Percentiles rank a stretch among this genome's conserved stretches.
phyloP scores from a whole-genome alignment of 805 yeast species.

The Monosporozyma siamensis region DNA sequence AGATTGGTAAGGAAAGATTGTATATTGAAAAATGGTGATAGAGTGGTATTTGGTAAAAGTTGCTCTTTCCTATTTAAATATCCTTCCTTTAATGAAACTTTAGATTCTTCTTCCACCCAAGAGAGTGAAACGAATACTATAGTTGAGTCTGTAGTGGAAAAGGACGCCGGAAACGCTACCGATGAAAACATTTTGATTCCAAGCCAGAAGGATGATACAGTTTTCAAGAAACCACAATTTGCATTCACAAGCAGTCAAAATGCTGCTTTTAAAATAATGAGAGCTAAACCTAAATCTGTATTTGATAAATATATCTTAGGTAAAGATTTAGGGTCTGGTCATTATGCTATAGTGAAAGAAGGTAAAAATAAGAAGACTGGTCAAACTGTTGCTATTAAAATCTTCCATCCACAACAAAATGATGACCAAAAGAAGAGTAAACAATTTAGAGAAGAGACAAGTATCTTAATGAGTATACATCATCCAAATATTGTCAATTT shows the following conservation, averaged over 20 bases:
- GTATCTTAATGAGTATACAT: constrained; percentile 51
- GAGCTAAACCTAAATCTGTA: constrained; percentile 33
- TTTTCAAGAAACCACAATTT: constrained; percentile 24
- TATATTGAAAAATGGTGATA: constrained; percentile 55
- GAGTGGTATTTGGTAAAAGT: constrained; percentile 47
- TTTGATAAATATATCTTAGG: constrained; percentile 46
- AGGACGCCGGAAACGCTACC: background rate
- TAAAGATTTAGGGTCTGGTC: constrained; percentile 61
- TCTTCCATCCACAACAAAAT: constrained; percentile 49
- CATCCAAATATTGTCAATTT: constrained; percentile 66
- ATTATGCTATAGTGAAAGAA: constrained; percentile 73
- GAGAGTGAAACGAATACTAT: background rate
- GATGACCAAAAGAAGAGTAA: constrained; percentile 34
- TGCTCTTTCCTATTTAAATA: constrained; percentile 44
- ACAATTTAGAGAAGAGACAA: constrained; percentile 55
- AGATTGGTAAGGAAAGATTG: constrained; percentile 38
- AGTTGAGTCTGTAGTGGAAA: background rate
- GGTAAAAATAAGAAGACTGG: constrained; percentile 52
- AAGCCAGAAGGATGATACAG: constrained; percentile 7
- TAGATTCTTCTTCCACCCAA: background rate
- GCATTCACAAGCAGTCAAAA: constrained; percentile 20
- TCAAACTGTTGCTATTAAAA: constrained; percentile 59
- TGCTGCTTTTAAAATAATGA: constrained; percentile 9
- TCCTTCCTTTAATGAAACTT: constrained; percentile 7
- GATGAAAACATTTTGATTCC: background rate